A percentile compares a stretch with the other conserved stretches of the same genome.
phyloP scores from a whole-genome alignment of 192 early-diverging fungal genomes.

The Spinellus fusiger region DNA sequence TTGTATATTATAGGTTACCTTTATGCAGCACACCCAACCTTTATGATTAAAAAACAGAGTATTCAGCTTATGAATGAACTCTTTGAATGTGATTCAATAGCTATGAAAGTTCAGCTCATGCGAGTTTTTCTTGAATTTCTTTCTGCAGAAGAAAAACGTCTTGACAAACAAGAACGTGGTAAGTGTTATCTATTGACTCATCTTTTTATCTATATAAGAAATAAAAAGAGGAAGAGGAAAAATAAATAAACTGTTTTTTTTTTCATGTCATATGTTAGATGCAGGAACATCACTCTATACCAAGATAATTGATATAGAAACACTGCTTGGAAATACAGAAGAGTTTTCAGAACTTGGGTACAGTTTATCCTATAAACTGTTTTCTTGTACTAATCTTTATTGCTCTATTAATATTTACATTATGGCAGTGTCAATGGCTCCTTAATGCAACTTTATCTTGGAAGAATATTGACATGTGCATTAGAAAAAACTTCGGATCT shows the following conservation, averaged over 20 bases:
- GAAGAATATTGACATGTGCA: slow-evolving; percentile 67
- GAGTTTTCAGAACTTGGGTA: slow-evolving; percentile 77
- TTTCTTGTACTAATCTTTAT: background rate
- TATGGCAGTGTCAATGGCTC: slow-evolving; percentile 63
- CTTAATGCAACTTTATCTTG: slow-evolving; percentile 86
- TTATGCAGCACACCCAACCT: slow-evolving; percentile 61
- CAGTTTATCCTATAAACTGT: background rate
- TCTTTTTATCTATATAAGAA: background rate
- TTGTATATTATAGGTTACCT: slow-evolving; percentile 50
- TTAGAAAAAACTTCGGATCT: slow-evolving; percentile 51
- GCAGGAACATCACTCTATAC: slow-evolving; percentile 2
- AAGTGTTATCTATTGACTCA: too few species aligned
- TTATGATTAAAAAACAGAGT: slow-evolving; percentile 50
- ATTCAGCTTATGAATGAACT: slow-evolving; percentile 61
- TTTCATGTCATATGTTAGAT: background rate
- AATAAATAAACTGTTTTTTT: too few species aligned
- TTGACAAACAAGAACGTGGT: slow-evolving; percentile 43
- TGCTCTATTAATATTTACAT: background rate
- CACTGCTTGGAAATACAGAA: slow-evolving; percentile 76
- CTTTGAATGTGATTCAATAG: slow-evolving; percentile 41
- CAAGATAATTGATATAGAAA: slow-evolving; percentile 60
- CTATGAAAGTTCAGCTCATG: slow-evolving; percentile 65
- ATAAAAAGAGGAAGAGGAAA: slow-evolving; percentile 27
- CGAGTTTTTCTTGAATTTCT: slow-evolving; percentile 68
- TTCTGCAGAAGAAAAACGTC: slow-evolving; percentile 51